Evolutionary conservation across 2,329 filamentous ascomycete species (phyloP).

Genomic region (Calonectria hongkongensis): DNA sequence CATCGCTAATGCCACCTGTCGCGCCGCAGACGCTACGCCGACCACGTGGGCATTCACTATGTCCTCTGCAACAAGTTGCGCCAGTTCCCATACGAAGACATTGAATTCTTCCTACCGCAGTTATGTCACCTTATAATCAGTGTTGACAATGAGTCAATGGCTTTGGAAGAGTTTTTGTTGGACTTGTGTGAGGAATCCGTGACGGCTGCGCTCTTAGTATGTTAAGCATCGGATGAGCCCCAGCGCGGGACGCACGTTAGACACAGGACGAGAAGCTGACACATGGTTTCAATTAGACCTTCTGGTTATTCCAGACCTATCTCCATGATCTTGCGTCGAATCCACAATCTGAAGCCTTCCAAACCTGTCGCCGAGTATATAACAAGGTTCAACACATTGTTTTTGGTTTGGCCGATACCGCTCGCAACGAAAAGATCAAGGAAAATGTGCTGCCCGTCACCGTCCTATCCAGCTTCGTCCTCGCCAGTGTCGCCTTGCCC

Average conservation of each 20-base stretch:
- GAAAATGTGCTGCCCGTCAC: constrained; percentile 89
- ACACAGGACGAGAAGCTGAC: constrained; percentile 28
- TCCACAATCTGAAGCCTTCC: constrained; percentile 85
- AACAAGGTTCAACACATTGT: constrained; percentile 93
- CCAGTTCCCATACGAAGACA: constrained; percentile 92
- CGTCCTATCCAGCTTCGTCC: constrained; percentile 86
- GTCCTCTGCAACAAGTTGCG: constrained; percentile 92
- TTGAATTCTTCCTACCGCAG: constrained; percentile 93
- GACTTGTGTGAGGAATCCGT: constrained; percentile 92
- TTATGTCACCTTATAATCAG: constrained; percentile 92
- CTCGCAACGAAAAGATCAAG: constrained; percentile 83
- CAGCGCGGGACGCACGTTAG: constrained; percentile 22
- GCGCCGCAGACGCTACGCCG: constrained; percentile 83
- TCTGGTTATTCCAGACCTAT: constrained; percentile 93
- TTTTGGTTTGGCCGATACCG: constrained; percentile 83
- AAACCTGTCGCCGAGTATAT: constrained; percentile 88
- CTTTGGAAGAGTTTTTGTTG: constrained; percentile 89
- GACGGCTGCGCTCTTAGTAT: constrained; percentile 86
- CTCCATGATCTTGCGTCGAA: constrained; percentile 86
- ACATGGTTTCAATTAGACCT: constrained; percentile 74
- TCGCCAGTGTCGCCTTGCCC: constrained; percentile 85
- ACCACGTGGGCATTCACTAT: constrained; percentile 93
- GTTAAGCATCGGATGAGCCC: constrained; percentile 54
- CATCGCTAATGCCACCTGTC: constrained; percentile 54
- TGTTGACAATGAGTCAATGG: constrained; percentile 94